Percentiles rank a stretch among this genome's conserved stretches.
Evolutionary conservation across 2,329 filamentous ascomycete genomes (phyloP).

Genomic region (Colletotrichum sidae): DNA sequence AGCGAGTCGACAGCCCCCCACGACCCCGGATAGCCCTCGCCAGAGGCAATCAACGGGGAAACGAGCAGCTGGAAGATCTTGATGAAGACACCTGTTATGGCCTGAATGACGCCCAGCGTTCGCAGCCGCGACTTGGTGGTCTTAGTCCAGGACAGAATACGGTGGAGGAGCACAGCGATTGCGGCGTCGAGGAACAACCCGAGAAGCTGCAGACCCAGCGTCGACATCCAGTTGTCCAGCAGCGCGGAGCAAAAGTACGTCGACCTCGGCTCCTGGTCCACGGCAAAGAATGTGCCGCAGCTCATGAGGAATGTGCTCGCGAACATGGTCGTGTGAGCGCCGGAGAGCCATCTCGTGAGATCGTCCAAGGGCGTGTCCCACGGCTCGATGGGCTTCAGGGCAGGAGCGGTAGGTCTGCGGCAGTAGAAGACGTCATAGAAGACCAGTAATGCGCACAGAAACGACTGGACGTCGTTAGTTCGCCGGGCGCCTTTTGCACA

Average conservation of each 20-base stretch:
- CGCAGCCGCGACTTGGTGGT: constrained; percentile 60
- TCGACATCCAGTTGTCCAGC: constrained; percentile 51
- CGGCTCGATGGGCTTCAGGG: constrained; percentile 57
- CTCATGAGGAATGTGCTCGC: constrained; percentile 53
- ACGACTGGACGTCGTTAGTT: constrained; percentile 50
- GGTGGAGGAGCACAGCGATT: constrained; percentile 62
- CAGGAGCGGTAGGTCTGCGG: constrained; percentile 42
- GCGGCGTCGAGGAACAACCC: constrained; percentile 59
- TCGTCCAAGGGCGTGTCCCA: constrained; percentile 62
- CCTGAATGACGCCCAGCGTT: constrained; percentile 56
- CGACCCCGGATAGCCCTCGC: constrained; percentile 38
- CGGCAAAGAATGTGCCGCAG: constrained; percentile 55
- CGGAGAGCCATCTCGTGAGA: constrained; percentile 58
- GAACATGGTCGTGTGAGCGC: constrained; percentile 53
- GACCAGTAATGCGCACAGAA: constrained; percentile 58
- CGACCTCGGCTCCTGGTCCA: constrained; percentile 54
- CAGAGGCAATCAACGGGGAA: constrained; percentile 43
- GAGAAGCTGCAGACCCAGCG: constrained; percentile 56
- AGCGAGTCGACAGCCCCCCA: constrained; percentile 54
- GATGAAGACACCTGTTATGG: constrained; percentile 53
- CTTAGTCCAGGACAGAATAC: constrained; percentile 62
- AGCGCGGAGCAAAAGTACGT: constrained; percentile 63
- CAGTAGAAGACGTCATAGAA: constrained; percentile 57
- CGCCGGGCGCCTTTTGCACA: too few relatives aligned
- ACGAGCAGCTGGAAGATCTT: constrained; percentile 51